A percentile compares a stretch with the other conserved stretches of the same genome.
Conservation (phyloP, 768 basidiomycete species). For the Phlegmacium glaucopus region DNA sequence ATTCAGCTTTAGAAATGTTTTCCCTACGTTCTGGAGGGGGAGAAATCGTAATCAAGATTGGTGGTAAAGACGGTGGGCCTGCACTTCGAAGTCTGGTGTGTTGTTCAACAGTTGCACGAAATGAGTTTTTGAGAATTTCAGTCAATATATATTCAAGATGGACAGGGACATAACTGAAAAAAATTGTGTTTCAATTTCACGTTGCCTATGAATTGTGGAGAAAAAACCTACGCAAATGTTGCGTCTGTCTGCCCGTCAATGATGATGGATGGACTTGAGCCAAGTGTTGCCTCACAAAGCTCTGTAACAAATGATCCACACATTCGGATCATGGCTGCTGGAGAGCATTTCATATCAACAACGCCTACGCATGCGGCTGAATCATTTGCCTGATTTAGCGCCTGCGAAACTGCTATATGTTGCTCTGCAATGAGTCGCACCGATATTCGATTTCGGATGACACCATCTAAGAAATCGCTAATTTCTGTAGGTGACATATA, state of each 20-base stretch:
- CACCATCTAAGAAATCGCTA: conserved; percentile 75
- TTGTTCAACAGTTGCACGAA: conserved; percentile 84
- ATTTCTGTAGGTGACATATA: conserved; percentile 84
- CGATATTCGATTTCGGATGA: conserved; percentile 84
- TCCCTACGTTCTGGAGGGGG: conserved; percentile 36
- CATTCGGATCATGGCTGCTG: conserved; percentile 68
- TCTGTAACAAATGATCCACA: conserved; percentile 84
- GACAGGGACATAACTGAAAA: conserved; percentile 74
- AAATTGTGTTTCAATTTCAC: conserved; percentile 1
- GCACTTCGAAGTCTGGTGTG: conserved; percentile 43
- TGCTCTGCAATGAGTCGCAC: conserved; percentile 89
- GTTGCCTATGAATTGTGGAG: not conserved
- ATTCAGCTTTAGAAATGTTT: conserved; percentile 20
- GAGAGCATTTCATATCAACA: conserved; percentile 71
- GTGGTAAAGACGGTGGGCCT: conserved; percentile 43
- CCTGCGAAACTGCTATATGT: conserved; percentile 80
- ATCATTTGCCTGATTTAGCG: conserved; percentile 41
- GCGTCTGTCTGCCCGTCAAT: conserved; percentile 70
- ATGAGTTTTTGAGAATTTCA: conserved; percentile 88
- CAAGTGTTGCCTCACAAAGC: conserved; percentile 82
- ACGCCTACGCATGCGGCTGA: conserved; percentile 58
- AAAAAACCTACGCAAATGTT: conserved; percentile 70
- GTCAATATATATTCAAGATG: conserved; percentile 91
- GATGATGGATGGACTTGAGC: conserved; percentile 59
- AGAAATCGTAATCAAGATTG: conserved; percentile 70